These are phyloP conservation scores for Nakazawaea ishiwadae DNA, from an alignment of 805 yeast genomes.

Conservation along the genomic window DNA sequence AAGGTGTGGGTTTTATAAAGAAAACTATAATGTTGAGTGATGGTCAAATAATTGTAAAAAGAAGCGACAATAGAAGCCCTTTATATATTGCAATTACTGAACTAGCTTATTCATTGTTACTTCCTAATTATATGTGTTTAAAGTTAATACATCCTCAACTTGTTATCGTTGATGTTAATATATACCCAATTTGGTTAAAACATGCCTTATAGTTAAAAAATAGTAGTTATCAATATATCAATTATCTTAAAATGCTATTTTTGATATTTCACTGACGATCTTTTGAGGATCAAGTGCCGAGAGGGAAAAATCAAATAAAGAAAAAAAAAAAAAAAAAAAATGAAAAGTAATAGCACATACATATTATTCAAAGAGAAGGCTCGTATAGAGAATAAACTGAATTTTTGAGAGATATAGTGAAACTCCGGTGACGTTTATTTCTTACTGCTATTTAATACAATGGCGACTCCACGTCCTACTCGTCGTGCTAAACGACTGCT, in stretches of 20 bases:
- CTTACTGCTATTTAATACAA: not conserved
- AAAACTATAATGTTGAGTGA: not conserved
- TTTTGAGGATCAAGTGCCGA: not conserved
- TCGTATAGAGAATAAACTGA: no score
- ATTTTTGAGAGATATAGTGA: no score
- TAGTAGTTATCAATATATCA: not conserved
- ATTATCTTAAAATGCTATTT: no score
- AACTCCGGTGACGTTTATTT: no score
- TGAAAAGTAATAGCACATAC: not conserved
- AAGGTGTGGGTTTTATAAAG: no score
- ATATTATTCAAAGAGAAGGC: not conserved
- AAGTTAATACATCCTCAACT: no score
- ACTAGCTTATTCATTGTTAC: no score
- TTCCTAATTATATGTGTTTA: no score
- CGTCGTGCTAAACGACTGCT: slow-evolving; percentile 3
- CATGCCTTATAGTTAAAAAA: not conserved
- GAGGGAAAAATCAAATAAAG: no score
- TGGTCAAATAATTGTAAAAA: not conserved
- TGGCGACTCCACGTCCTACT: not conserved
- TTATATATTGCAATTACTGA: slow-evolving; percentile 2
- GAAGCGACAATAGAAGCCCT: no score
- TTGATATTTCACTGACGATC: not conserved
- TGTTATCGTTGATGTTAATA: no score
- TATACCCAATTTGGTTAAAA: slow-evolving; percentile 10
- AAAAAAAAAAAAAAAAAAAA: slow-evolving; percentile 1